A percentile compares a stretch with the other conserved stretches of the same genome.
These are phyloP conservation scores for Sclerotinia nivalis DNA, from an alignment of 2,329 filamentous ascomycete species.

Conservation along the genomic window DNA sequence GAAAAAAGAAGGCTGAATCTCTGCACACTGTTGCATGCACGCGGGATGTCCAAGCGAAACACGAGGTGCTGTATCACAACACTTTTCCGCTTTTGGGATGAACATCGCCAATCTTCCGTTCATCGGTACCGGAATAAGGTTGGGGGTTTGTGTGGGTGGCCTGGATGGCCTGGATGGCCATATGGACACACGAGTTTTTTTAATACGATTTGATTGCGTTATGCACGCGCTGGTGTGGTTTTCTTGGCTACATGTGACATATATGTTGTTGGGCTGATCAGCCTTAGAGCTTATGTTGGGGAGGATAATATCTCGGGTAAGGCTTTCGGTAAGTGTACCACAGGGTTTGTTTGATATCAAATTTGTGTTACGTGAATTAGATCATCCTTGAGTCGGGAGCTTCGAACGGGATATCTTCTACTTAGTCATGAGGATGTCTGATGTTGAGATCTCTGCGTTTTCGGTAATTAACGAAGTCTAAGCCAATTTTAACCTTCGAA, in stretches of 20 bases:
- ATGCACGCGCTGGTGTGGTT: neutral
- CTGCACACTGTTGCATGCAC: neutral
- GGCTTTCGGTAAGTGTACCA: constrained; percentile 16
- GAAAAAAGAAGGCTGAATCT: constrained; percentile 25
- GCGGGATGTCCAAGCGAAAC: constrained; percentile 19
- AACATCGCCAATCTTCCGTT: constrained; percentile 18
- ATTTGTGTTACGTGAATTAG: neutral
- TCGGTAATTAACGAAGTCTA: neutral
- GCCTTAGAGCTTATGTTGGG: constrained; percentile 13
- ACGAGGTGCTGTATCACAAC: constrained; percentile 17
- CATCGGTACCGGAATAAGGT: neutral
- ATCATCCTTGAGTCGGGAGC: constrained; percentile 6
- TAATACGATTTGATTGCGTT: constrained; percentile 9
- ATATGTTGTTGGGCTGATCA: constrained; percentile 3
- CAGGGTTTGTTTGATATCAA: constrained; percentile 2
- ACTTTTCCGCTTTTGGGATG: constrained; percentile 13
- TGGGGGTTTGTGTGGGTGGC: neutral
- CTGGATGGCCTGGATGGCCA: constrained; percentile 1
- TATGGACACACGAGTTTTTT: neutral
- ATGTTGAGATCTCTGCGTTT: neutral
- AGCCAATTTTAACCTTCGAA: neutral
- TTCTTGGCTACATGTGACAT: constrained; percentile 2
- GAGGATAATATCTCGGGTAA: constrained; percentile 15
- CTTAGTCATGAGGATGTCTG: constrained; percentile 6
- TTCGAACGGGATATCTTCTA: neutral